Base-by-base conservation (phyloP, 2,329 filamentous ascomycete species). In the Botryotinia calthae region DNA sequence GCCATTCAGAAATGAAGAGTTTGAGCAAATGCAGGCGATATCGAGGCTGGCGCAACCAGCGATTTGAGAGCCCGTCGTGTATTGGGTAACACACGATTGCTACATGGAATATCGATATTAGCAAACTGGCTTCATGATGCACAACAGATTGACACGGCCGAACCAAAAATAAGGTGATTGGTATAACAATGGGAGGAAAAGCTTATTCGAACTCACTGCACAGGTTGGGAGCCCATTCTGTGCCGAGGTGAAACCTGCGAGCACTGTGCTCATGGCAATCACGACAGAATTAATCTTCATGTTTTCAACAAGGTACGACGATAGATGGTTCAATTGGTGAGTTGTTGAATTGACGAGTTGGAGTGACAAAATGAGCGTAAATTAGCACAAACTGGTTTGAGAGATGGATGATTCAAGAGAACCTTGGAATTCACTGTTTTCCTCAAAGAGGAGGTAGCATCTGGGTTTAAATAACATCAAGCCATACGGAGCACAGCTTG, bases 241-340 rank as follows among this genome's bases (percentile, higher is more conserved):
- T 56, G 86, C 86, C 74, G 83, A 81, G 75, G 86, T 84, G 73
- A 89, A 82, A 82, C 85, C 85, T 77, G 87, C 84, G 65, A 89
- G 81, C 76, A 87, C 84, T 77, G 89, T 81, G 74, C 84, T 80
- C 76, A 87, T 80, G 77, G 86, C 77, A 73, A 85, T 59, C 66
- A 22, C 48, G 65, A 74, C 58, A 59, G 54, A 64, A 25, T 66
- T 74, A 51, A 71, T 40, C 46, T 74, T 75, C 76, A 76, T 76
- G 40, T 62, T 74, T 70, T 6, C 56, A 58, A 31, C 22, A 28
- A 40, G 1, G 28, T 8, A 37, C 22, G 10, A 25, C 5, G 10
- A 46, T 31, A 44, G 65, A 56, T 20, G 25, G 25, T 31, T 44
- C 12, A 34, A 16, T 28, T 10, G 16, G 51, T 46, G 28, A 14